These are phyloP conservation scores for Paecilomyces fulvus DNA, from an alignment of 2,329 filamentous ascomycete genomes.

Conservation along the genomic window DNA sequence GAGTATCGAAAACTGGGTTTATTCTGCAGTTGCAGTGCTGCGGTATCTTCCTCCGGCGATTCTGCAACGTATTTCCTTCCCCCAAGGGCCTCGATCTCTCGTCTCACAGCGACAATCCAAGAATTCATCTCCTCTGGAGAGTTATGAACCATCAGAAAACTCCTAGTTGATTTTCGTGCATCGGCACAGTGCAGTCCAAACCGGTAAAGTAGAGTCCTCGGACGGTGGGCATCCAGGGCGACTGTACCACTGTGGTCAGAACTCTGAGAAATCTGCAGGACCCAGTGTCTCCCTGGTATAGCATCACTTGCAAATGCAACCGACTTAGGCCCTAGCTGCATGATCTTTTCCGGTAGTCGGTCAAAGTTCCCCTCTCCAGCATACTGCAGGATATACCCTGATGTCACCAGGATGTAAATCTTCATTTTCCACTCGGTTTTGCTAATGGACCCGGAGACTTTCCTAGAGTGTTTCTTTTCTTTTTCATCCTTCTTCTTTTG, in stretches of 20 bases:
- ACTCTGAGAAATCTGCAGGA: constrained; percentile 38
- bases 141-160: constrained; percentile 37
- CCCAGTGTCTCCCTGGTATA: constrained; percentile 42
- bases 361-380: constrained; percentile 36
- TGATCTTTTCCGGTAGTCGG: constrained; percentile 39
- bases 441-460: constrained; percentile 27
- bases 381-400: constrained; percentile 41
- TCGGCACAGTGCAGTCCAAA: constrained; percentile 30
- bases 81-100: constrained; percentile 38
- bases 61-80: constrained; percentile 37
- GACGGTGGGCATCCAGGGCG: constrained; percentile 14
- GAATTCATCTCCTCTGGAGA: constrained; percentile 36
- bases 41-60: constrained; percentile 21
- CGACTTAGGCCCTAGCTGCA: constrained; percentile 37
- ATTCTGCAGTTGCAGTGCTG: constrained; percentile 8
- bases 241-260: constrained; percentile 21
- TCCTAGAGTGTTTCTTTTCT: constrained; percentile 27
- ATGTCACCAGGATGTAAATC: constrained; percentile 36
- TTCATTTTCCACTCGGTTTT: constrained; percentile 37
- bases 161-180: constrained; percentile 27
- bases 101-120: constrained; percentile 38
- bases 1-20: constrained; percentile 22
- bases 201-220: constrained; percentile 30
- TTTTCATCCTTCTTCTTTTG: constrained; percentile 27
- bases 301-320: constrained; percentile 43